phyloP scores from a whole-genome alignment of 768 basidiomycete genomes.

The Podaxis sp. region DNA sequence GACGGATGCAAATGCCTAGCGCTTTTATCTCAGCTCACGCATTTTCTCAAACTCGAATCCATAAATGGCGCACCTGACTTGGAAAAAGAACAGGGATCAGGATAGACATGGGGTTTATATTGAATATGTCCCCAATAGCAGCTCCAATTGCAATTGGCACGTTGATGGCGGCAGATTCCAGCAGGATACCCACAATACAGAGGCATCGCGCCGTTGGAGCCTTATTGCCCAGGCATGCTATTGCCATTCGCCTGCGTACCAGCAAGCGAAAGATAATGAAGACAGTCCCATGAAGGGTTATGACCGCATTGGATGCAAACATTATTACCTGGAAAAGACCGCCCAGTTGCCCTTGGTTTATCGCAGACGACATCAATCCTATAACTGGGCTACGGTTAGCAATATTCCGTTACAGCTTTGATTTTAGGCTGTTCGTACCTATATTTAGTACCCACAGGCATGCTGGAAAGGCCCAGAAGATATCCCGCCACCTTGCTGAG shows the following conservation, averaged over 20 bases:
- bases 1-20: neutral
- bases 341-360: too few species aligned
- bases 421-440: neutral
- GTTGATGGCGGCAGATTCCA: neutral
- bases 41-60: too few species aligned
- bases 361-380: neutral
- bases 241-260: neutral
- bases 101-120: neutral
- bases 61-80: neutral
- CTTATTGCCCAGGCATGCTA: neutral
- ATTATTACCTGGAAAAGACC: too few species aligned
- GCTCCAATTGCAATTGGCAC: neutral
- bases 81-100: neutral
- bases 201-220: neutral
- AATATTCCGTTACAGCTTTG: neutral
- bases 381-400: neutral
- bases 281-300: neutral
- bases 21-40: too few species aligned
- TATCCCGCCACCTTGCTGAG: neutral
- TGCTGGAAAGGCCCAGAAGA: constrained; percentile 1
- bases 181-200: neutral
- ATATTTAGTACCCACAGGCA: neutral
- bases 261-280: neutral
- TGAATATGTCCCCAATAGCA: neutral
- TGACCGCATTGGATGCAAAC: neutral